A percentile compares a stretch with the other conserved stretches of the same genome.
Evolutionary conservation across 1,139 yeast genomes (phyloP).

Genomic region (Diutina pseudorugosa): DNA sequence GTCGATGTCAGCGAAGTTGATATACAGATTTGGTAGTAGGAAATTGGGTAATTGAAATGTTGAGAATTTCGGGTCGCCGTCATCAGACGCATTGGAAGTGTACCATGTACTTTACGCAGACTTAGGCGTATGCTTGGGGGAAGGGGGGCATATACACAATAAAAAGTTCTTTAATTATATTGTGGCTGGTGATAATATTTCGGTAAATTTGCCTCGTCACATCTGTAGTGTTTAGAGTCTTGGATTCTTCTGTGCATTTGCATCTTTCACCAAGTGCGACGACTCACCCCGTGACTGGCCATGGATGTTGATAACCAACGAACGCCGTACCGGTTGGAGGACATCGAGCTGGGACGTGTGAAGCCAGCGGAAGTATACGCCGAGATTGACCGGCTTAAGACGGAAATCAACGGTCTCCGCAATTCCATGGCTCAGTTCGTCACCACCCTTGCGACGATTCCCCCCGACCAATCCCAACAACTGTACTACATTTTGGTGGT

Average conservation of each 20-base stretch:
- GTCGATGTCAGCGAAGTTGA: not conserved
- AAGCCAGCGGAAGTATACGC: conserved; percentile 24
- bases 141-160: no score
- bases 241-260: not conserved
- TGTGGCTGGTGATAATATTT: no score
- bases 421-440: conserved; percentile 32
- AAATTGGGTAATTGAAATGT: no score
- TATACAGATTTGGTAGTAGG: not conserved
- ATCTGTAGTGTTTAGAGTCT: no score
- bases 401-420: conserved; percentile 31
- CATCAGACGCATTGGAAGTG: no score
- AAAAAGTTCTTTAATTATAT: no score
- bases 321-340: conserved; percentile 28
- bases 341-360: conserved; percentile 31
- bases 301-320: not conserved
- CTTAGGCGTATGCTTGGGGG: no score
- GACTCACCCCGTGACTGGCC: not conserved
- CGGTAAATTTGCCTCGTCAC: no score
- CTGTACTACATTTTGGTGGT: conserved; percentile 18
- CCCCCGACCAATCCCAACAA: conserved; percentile 23
- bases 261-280: not conserved
- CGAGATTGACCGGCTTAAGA: conserved; percentile 30
- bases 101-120: no score
- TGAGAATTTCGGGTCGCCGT: no score
- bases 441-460: conserved; percentile 26